Base-by-base conservation (phyloP, 441 rosid species). In the Iberis amara region DNA sequence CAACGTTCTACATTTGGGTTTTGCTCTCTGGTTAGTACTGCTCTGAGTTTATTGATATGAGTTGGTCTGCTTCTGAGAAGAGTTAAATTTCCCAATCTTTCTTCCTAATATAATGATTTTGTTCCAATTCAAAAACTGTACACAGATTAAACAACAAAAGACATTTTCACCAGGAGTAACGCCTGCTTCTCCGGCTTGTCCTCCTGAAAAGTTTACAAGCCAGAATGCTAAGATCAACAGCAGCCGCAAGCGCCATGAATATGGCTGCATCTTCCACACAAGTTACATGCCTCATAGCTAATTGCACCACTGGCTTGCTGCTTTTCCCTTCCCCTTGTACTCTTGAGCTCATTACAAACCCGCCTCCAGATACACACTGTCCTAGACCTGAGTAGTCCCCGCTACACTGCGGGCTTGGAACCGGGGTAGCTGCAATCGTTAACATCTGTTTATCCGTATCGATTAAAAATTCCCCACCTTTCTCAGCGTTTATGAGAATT, bases 191-290 rank as follows among this genome's bases (percentile, higher is more conserved):
- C 65, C 80, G 70, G 38, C 77, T 68, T 75, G 57, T 79, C 66
- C 95, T 76, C 6, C 78, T 79, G 72, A 87, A 86, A 27, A 95
- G 95, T 75, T 76, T 86, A 75, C 96, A 90, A 36, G 98, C 95
- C 39, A 81, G 81, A 11, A 90, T 80, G 70, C 90, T 87, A 40
- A 90, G 96, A 76, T 90, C 95, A 33, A 85, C 92, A 0, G 96
- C 95, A 2, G 98, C 92, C 7, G 96, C 90, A 23, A 87, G 92
- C 6, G 96, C 95, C 98, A 90, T 81, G 70, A 90, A 90, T 32
- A 90, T 90, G 33, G 98, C 96, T 26, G 98, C 96, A 67, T 90
- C 98, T 80, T 90, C 98, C 47, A 90, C 83, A 4, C 96, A 90
- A 0, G 96, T 90, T 26, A 87, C 88, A 27, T 90, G 89, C 21